Evolutionary conservation across 225 moss, liverwort and hornwort species (phyloP), one percentile per base, ranked within the genome.

Genomic region (Polytrichum formosum): DNA sequence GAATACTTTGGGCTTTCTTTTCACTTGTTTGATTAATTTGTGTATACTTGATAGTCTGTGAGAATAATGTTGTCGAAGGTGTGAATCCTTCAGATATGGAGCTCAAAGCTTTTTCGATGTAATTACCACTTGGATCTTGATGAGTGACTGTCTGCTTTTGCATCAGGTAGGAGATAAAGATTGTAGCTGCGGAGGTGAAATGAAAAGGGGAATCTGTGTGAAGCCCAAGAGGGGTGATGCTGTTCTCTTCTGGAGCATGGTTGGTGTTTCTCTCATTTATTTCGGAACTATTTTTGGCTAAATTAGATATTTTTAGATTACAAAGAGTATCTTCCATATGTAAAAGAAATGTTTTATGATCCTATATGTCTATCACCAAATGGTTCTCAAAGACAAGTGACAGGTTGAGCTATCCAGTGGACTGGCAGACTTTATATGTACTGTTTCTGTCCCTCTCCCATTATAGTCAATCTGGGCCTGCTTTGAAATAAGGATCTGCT

Each of bases 131-230:
- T 2, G 17, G 23, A 26, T 26, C 62, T 16, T 9, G 62, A 22
- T 23, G 62, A 63, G 5, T 28, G 4, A 28, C 1, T 28, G 23
- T 28, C 26, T 62, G 8, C 62, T 63, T 26, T 9, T 63, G 62
- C 25, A 63, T 26, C 74, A 89, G 89, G 79, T 71, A 77, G 89
- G 86, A 79, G 89, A 75, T 31, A 67, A 75, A 72, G 89, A 89
- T 67, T 89, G 89, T 69, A 89, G 83, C 71, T 89, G 89, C 66
- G 89, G 89, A 22, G 89, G 89, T 16, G 89, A 86, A 84, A 77
- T 89, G 83, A 84, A 71, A 79, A 79, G 71, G 71, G 89, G 89
- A 56, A 74, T 89, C 53, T 89, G 83, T 77, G 79, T 89, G 53
- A 72, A 79, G 72, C 86, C 89, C 5, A 89, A 84, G 67, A 78